Percentiles rank a stretch among this genome's conserved stretches.
These are phyloP conservation scores for Draba incana DNA, from an alignment of 345 rosid genomes.

Conservation along the genomic window DNA sequence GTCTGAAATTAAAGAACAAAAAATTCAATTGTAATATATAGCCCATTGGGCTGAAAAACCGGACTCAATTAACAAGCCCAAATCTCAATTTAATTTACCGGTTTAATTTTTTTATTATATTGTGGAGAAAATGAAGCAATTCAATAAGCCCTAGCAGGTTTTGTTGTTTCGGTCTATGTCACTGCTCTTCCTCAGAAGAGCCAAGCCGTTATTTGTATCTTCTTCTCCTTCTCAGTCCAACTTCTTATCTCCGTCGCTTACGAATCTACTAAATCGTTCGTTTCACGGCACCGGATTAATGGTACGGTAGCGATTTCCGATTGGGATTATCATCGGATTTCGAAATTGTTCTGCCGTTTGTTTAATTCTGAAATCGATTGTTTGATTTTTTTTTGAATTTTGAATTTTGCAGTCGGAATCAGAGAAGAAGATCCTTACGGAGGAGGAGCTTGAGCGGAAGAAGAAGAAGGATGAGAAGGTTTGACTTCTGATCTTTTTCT, in stretches of 20 bases:
- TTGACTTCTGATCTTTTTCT: neutral
- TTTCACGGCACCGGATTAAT: slow-evolving; percentile 38
- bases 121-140: neutral
- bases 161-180: slow-evolving; percentile 30
- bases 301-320: slow-evolving; percentile 23
- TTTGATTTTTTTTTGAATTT: slow-evolving; percentile 17
- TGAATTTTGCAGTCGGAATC: slow-evolving; percentile 52
- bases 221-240: slow-evolving; percentile 9
- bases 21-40: neutral
- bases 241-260: slow-evolving; percentile 17
- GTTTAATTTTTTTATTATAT: neutral
- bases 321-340: neutral
- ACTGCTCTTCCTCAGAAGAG: slow-evolving; percentile 33
- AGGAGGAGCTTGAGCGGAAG: slow-evolving; percentile 81
- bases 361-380: slow-evolving; percentile 10
- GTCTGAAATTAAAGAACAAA: too few species aligned
- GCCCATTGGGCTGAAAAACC: slow-evolving; percentile 19
- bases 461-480: slow-evolving; percentile 96
- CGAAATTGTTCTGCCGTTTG: neutral
- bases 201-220: slow-evolving; percentile 37
- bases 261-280: slow-evolving; percentile 17
- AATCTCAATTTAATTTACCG: too few species aligned
- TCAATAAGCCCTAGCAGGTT: slow-evolving; percentile 32
- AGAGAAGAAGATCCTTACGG: slow-evolving; percentile 59
- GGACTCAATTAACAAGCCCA: neutral